Percentiles rank a stretch among this genome's conserved stretches.
Conservation (phyloP, 306 rosid genomes). For the Begonia fuchsioides region DNA sequence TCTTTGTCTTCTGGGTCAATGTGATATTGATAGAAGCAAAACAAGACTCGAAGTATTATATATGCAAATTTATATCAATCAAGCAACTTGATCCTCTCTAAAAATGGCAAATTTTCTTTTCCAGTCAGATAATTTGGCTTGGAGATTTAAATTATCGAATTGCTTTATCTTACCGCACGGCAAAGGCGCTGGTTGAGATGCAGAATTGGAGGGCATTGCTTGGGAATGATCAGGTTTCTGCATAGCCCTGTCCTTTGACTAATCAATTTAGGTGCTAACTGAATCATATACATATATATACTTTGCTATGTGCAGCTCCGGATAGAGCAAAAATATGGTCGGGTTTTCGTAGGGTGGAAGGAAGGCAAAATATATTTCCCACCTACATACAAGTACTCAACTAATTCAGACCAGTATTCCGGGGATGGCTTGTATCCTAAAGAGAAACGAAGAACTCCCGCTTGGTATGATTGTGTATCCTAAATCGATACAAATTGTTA, state of each 20-base stretch:
- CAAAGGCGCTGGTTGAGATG: constrained; percentile 98
- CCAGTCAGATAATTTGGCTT: constrained; percentile 92
- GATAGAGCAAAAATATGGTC: constrained; percentile 81
- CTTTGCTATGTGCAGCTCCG: constrained; percentile 46
- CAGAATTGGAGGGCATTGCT: constrained; percentile 97
- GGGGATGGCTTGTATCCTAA: constrained; percentile 92
- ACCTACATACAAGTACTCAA: constrained; percentile 94
- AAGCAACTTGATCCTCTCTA: not conserved
- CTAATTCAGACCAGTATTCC: constrained; percentile 87
- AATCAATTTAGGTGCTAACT: not conserved
- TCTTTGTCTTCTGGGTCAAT: too few species aligned
- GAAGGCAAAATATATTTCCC: constrained; percentile 97
- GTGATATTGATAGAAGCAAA: too few species aligned
- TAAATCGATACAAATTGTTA: too few species aligned
- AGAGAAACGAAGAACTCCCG: constrained; percentile 94
- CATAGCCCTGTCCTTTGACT: constrained; percentile 5
- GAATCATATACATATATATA: too few species aligned
- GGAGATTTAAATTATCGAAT: constrained; percentile 97
- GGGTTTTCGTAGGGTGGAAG: constrained; percentile 73
- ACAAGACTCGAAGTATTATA: too few species aligned
- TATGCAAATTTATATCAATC: too few species aligned
- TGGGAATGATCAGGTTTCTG: constrained; percentile 86
- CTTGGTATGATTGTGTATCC: constrained; percentile 53
- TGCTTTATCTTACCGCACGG: constrained; percentile 77
- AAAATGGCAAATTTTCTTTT: constrained; percentile 4